Evolutionary conservation across 345 rosid species (phyloP), one percentile per base, ranked within the genome.

Genomic region (Dipteronia sinensis): DNA sequence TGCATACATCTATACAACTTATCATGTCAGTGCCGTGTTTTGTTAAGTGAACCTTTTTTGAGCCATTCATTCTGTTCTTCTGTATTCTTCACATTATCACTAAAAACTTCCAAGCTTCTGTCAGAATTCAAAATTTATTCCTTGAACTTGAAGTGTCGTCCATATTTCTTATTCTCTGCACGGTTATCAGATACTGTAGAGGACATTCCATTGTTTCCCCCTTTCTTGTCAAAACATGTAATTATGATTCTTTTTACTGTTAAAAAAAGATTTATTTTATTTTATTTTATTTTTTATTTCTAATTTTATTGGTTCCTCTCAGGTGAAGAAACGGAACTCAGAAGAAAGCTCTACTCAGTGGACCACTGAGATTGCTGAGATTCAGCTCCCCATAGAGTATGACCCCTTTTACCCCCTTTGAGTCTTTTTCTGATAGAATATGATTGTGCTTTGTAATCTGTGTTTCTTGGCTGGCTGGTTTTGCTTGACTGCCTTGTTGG

Each of bases 331-430:
- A 80, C 88, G 98, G 55, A 94, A 90, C 78, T 89, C 98, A 3
- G 97, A 94, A 81, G 99, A 96, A 86, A 94, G 99, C 82, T 96
- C 99, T 34, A 96, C 99, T 1, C 97, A 94, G 84, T 94, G 99
- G 99, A 96, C 98, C 38, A 96, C n/a, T n/a, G n/a, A n/a, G n/a
- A n/a, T n/a, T n/a, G 99, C 98, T 11, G 99, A 96, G 88, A 79
- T 96, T 82, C 98, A 94, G 82, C 93, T 96, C 16, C 98, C 99
- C 1, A 91, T 96, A 44, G 99, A 96, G 98, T 96, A 92, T 69
- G 84, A 9, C 65, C 46, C 55, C 42, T 65, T 74, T 29, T 40
- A 9, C 2, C 10, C 20, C 22, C 22, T 31, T 64, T 17, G 40
- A 29, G 22, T 23, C 27, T 6, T 22, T 13, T 53, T 49, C 1